phyloP scores from a whole-genome alignment of 2,329 filamentous ascomycete species.

The Lojkania enalia region DNA sequence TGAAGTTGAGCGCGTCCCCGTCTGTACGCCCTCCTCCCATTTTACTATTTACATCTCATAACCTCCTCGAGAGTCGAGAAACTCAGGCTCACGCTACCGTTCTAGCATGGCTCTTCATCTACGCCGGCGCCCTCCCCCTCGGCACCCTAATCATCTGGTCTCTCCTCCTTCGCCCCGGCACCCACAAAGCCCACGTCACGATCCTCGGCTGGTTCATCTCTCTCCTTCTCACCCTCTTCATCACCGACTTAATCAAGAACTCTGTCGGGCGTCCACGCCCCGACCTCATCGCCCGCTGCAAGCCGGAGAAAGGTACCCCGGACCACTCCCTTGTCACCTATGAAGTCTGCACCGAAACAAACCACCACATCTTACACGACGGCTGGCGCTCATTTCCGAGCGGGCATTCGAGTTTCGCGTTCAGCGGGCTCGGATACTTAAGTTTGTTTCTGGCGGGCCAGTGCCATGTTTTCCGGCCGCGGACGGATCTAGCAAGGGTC shows the following conservation, averaged over 20 bases:
- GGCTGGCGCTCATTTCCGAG: constrained; percentile 84
- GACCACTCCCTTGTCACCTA: constrained; percentile 61
- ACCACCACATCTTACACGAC: constrained; percentile 73
- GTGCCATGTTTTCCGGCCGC: constrained; percentile 61
- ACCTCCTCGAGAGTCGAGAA: not conserved
- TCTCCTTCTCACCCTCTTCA: constrained; percentile 74
- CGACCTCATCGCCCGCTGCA: constrained; percentile 86
- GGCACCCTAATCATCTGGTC: constrained; percentile 69
- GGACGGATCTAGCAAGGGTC: constrained; percentile 59
- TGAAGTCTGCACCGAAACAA: constrained; percentile 71
- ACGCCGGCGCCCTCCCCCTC: constrained; percentile 74
- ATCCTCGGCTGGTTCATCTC: constrained; percentile 76
- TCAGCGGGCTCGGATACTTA: constrained; percentile 76
- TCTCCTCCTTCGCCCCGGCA: constrained; percentile 60
- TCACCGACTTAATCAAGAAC: constrained; percentile 89
- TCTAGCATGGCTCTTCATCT: constrained; percentile 73
- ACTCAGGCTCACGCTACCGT: constrained; percentile 11
- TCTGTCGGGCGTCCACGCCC: constrained; percentile 80
- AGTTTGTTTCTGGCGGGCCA: constrained; percentile 71
- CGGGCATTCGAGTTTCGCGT: constrained; percentile 78
- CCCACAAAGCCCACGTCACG: constrained; percentile 83
- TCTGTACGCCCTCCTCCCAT: constrained; percentile 64
- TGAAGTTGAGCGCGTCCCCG: constrained; percentile 77
- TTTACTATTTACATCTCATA: no score
- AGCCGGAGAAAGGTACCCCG: constrained; percentile 64